phyloP scores from a whole-genome alignment of 805 yeast genomes.

The Middelhovenomyces tepae region DNA sequence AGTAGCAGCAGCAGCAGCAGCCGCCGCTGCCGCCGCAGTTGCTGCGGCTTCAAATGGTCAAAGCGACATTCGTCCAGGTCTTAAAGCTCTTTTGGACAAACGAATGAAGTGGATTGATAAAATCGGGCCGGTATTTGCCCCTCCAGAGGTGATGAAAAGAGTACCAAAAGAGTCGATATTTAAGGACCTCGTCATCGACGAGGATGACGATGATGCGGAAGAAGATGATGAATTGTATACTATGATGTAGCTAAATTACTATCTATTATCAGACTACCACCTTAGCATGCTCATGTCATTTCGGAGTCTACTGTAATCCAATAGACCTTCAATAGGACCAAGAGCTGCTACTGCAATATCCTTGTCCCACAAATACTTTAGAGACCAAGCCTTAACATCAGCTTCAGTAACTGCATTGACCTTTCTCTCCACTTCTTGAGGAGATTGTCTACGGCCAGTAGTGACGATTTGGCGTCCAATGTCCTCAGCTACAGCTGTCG shows the following conservation, averaged over 20 bases:
- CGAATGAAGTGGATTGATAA: slow-evolving; percentile 80
- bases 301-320: slow-evolving; percentile 56
- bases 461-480: slow-evolving; percentile 96
- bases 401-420: slow-evolving; percentile 70
- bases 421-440: slow-evolving; percentile 63
- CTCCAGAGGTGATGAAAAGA: slow-evolving; percentile 61
- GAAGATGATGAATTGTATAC: slow-evolving; percentile 28
- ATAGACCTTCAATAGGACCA: slow-evolving; percentile 69
- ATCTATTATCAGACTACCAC: too few species aligned
- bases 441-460: slow-evolving; percentile 70
- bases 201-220: slow-evolving; percentile 31
- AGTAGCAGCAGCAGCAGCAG: slow-evolving; percentile 17
- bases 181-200: slow-evolving; percentile 34
- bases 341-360: slow-evolving; percentile 88
- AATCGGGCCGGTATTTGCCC: slow-evolving; percentile 77
- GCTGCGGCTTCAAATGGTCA: slow-evolving; percentile 40
- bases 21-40: slow-evolving; percentile 18
- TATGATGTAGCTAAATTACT: too few species aligned
- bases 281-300: slow-evolving; percentile 28
- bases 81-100: slow-evolving; percentile 74
- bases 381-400: slow-evolving; percentile 85
- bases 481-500: slow-evolving; percentile 95
- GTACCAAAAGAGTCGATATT: slow-evolving; percentile 62
- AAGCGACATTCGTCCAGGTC: slow-evolving; percentile 59
- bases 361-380: slow-evolving; percentile 63